Evolutionary conservation across 345 rosid genomes (phyloP).

Genomic region (Erysimum cheiranthoides): DNA sequence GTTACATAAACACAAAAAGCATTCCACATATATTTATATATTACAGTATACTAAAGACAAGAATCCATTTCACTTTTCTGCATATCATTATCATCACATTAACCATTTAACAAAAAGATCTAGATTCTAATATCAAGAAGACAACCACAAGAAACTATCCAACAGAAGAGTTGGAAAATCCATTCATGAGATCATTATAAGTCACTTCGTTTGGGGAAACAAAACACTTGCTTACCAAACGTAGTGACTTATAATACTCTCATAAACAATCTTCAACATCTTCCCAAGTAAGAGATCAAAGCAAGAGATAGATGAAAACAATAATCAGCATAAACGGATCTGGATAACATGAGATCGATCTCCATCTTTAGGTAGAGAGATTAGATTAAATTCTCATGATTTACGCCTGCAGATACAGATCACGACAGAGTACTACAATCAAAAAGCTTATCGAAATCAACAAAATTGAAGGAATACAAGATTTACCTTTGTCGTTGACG

Average conservation of each 20-base stretch:
- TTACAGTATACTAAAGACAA: not conserved
- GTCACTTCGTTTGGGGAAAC: conserved; percentile 21
- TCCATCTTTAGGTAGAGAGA: too few relatives aligned
- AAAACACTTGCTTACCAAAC: conserved; percentile 16
- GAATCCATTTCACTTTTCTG: not conserved
- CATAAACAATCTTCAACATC: conserved; percentile 19
- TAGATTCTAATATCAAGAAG: not conserved
- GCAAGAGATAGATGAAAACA: not conserved
- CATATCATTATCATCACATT: not conserved
- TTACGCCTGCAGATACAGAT: conserved; percentile 7
- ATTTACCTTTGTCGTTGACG: not conserved
- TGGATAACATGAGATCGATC: too few relatives aligned
- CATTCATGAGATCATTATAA: conserved; percentile 28
- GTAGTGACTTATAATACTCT: conserved; percentile 43
- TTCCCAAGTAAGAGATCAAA: not conserved
- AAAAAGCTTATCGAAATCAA: not conserved
- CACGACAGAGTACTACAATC: not conserved
- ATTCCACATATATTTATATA: too few relatives aligned
- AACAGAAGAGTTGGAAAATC: not conserved
- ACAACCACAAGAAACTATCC: not conserved
- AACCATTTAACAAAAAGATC: not conserved
- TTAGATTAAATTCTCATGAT: too few relatives aligned
- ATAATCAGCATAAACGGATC: too few relatives aligned
- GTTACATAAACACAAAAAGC: not conserved
- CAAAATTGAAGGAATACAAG: not conserved